Evolutionary conservation across 2,329 filamentous ascomycete species (phyloP), one percentile per base, ranked within the genome.

Genomic region (Venturia asperata): DNA sequence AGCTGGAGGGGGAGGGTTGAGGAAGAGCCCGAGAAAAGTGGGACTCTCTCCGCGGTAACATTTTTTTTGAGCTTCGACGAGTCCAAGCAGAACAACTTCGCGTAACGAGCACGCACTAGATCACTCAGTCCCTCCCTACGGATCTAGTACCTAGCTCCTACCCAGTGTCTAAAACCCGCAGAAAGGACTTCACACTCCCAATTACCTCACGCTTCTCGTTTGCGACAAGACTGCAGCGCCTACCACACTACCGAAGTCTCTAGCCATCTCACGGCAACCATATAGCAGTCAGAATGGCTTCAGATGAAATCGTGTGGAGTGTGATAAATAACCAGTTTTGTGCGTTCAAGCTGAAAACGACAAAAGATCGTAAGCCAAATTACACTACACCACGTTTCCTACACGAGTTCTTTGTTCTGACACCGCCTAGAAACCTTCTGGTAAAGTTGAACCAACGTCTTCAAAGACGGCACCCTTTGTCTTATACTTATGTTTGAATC

Each of bases 231-330:
- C 5, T 11, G 7, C 27, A 34, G 21, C 45, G 5, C 30, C 52
- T n/a, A 27, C 27, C 37, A 19, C 30, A 58, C 52, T 5, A 58
- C 52, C 52, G 37, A 5, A 34, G 13, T 21, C 60, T 45, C n/a
- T 27, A 43, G 21, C 60, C 27, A 4, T 49, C 15, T n/a, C 17
- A 15, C 42, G 13, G 17, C 9, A 7, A 45, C 42, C 3, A 19
- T 7, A 10, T 3, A n/a, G 17, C 9, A 45, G 42, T 17, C 19
- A 45, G 27, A 11, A 95, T 94, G 90, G 86, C 90, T 66, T 95
- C 91, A 68, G 93, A 97, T 82, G 93, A 97, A 78, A 95, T 97
- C 69, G 88, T 97, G 69, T 99, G 94, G 94, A 87, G 92, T 76
- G 90, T 97, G 66, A 96, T 97, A 70, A 95, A 96, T 78, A 90